Evolutionary conservation across 768 basidiomycete genomes (phyloP), one percentile per base, ranked within the genome.

Genomic region (Paxillus involutus): DNA sequence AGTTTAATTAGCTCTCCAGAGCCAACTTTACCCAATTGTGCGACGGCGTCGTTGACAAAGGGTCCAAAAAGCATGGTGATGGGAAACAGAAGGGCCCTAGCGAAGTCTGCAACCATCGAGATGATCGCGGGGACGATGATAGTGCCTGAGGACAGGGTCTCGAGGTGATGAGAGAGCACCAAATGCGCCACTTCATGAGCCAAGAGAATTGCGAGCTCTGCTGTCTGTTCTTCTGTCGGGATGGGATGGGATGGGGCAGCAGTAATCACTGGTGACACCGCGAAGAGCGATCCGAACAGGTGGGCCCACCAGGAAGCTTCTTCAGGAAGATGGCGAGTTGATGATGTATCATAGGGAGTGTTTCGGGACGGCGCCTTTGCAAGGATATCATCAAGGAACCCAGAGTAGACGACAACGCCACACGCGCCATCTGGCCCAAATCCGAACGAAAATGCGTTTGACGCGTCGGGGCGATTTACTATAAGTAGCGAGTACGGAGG

Each of bases 111-210:
- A 13, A 82, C 59, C 58, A 98, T 85, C 1, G 90, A 89, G 42
- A 92, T 70, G 13, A 90, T 75, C 29, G 86, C 88, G 0, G 94
- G 94, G 37, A 93, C 77, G 43, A 96, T 81, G 59, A 98, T 84
- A 5, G 87, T 87, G 19, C 81, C 82, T 13, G 89, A 89, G 1
- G 92, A 93, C n/a, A 97, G 73, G 3, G 92, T 89, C 71, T 97
- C 94, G 40, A 97, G 77, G 69, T 97, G 94, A 66, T 97, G 94
- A 0, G 90, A 87, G 2, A 97, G 79, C 39, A 98, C 73, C 26
- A 99, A 78, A 74, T 99, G 97, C 0, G 94, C 82, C 51, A 98
- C 81, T 69, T 99, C 97, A 66, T 99, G 97, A 1, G 94, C 86
- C 4, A 99, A 80, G 1, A 99, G 81, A 52, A 92, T 86, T 1